Conservation (phyloP, 2,329 filamentous ascomycete genomes). For the Paramyrothecium roridum region DNA sequence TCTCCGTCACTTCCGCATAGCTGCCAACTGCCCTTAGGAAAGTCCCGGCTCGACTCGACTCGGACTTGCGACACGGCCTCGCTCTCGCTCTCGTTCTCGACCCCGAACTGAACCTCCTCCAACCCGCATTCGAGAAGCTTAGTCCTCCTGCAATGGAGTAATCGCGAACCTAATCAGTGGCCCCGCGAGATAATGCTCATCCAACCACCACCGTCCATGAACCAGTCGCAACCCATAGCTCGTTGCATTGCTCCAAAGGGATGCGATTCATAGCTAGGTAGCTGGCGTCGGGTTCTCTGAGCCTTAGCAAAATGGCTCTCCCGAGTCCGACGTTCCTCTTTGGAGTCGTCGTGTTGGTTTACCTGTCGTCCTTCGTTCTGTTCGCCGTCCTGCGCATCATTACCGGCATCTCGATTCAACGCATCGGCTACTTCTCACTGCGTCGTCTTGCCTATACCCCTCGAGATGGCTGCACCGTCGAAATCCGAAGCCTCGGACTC, state of each 20-base stretch:
- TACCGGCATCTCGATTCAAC: constrained; percentile 92
- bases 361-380: constrained; percentile 87
- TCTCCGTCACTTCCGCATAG: not conserved
- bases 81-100: too few relatives aligned
- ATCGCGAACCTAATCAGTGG: not conserved
- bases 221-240: not conserved
- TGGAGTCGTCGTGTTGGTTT: constrained; percentile 79
- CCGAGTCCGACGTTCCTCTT: constrained; percentile 78
- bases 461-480: constrained; percentile 82
- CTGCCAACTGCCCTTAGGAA: not conserved
- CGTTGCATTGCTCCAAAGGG: not conserved
- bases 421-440: constrained; percentile 88
- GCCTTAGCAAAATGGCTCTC: constrained; percentile 52
- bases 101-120: too few relatives aligned
- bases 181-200: not conserved
- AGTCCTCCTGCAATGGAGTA: too few relatives aligned
- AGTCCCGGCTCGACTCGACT: not conserved
- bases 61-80: not conserved
- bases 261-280: constrained; percentile 13
- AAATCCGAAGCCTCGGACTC: constrained; percentile 84
- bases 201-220: not conserved
- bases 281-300: constrained; percentile 18
- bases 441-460: constrained; percentile 88
- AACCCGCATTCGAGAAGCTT: too few relatives aligned
- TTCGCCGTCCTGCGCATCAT: constrained; percentile 91